Evolutionary conservation across 2,329 filamentous ascomycete species (phyloP), one percentile per base, ranked within the genome.

Genomic region (Fusarium sarcochroum): DNA sequence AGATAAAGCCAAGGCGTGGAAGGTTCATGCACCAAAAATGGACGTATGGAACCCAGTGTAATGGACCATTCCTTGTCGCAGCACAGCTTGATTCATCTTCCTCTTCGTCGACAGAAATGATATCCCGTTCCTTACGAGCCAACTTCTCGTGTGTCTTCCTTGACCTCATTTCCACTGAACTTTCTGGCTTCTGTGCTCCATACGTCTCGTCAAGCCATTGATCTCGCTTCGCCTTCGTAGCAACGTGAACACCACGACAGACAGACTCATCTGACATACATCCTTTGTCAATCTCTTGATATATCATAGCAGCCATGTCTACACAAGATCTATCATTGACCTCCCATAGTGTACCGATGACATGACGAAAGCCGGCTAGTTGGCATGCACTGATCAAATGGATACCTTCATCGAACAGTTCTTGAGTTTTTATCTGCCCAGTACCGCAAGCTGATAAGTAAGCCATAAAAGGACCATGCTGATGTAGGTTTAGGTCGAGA

Each of bases 401-500:
- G 3, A 52, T 32, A 3, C 20, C 7, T 13, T 44, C 25, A 15
- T 44, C 25, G 1, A 34, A 52, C 0, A 52, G 15, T 0, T 7
- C 6, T 18, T 45, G 25, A 5, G 8, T 52, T 17, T 52, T 52
- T 1, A 44, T 52, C 23, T 52, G 49, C 4, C 20, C 27, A 3
- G 37, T 52, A 9, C 49, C 37, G 4, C 37, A 52, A 6, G 37
- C 37, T n/a, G 49, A 52, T 32, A 34, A 4, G 32, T 45, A 34
- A 0, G 49, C 37, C 4, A 52, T 15, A 5, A 44, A 44, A 0
- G 49, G 49, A 3, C 25, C 25, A 15, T 32, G 15, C 1, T 1
- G 13, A 21, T 27, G 20, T 0, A 53, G 13, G 2, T 25, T 34
- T 1, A 53, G 21, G 6, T 53, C 6, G 0, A 46, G 18, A 3